phyloP scores from a whole-genome alignment of 371 early-diverging fungal species.

The Mucor velutinosus region DNA sequence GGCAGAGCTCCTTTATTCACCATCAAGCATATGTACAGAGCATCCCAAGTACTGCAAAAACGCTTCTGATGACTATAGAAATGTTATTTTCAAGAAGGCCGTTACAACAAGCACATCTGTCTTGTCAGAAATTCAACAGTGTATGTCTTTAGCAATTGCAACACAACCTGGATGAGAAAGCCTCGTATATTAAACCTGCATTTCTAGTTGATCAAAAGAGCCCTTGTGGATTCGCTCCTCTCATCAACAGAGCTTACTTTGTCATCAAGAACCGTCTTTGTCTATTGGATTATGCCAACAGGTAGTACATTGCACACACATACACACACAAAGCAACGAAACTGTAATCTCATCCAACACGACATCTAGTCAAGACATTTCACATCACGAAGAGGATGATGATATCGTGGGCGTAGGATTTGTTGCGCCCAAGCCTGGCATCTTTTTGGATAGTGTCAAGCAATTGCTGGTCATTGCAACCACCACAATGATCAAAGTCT shows the following conservation, averaged over 20 bases:
- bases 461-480: conserved; percentile 88
- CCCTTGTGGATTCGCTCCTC: conserved; percentile 57
- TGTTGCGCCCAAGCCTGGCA: conserved; percentile 70
- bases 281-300: conserved; percentile 83
- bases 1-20: not conserved
- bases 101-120: conserved; percentile 10
- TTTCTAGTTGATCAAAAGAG: conserved; percentile 27
- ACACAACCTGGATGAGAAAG: not conserved
- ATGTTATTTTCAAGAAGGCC: conserved; percentile 7
- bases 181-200: not conserved
- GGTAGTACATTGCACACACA: conserved; percentile 31
- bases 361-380: conserved; percentile 58
- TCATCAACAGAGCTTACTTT: conserved; percentile 88
- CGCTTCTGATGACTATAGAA: not conserved
- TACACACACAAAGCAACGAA: too few relatives aligned
- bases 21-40: too few relatives aligned
- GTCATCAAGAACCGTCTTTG: conserved; percentile 84
- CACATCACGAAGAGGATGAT: conserved; percentile 78
- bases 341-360: too few relatives aligned
- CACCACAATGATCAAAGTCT: conserved; percentile 75
- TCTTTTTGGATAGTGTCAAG: conserved; percentile 76
- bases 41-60: not conserved
- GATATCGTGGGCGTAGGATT: conserved; percentile 85
- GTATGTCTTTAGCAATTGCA: conserved; percentile 1
- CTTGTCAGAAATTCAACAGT: conserved; percentile 8